Evolutionary conservation across 2,329 filamentous ascomycete genomes (phyloP), one percentile per base, ranked within the genome.

Genomic region (Ophiostoma fasciatum): DNA sequence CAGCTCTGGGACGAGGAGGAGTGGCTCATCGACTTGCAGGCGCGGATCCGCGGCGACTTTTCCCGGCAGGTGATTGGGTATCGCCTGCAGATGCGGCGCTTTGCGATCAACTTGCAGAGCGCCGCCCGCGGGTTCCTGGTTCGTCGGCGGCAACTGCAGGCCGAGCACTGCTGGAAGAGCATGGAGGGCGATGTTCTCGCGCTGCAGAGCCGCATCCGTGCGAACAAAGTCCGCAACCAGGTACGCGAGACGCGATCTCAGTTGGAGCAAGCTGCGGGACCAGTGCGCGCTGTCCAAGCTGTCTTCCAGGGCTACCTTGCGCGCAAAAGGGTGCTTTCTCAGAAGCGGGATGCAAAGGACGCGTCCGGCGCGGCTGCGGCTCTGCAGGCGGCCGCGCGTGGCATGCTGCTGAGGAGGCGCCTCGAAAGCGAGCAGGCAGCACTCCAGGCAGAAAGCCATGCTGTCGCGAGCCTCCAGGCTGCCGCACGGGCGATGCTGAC

Each of bases 11-110:
- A 90, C 42, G 68, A 72, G 11, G 90, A 98, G 55, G 68, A 78
- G 19, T 65, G 70, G 54, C 58, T 98, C 20, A 61, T 88, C 29
- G 79, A 93, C 35, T 63, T 98, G 9, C 92, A 98, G 55, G 74
- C 87, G 7, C 74, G 79, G 27, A 80, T 96, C 37, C 76, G 90
- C 40, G 92, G 85, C 36, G 84, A 92, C 49, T 94, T 83, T 59
- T 71, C 82, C 2, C 69, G 88, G 31, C 84, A 94, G 53, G 72
- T 96, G 39, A 72, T 78, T 45, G 71, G 74, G 42, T 94, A 94
- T 57, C 74, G 82, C 32, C 62, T 90, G 39, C 73, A 78, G 45
- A 94, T 94, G 87, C 71, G 74, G 38, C 69, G 62, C 15, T 94
- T 93, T 51, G 82, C 87, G 3, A 63, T 81, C 20, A 67, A 74